Base-by-base conservation (phyloP, 208 protist species). In the Acanthamoeba healyi region DNA sequence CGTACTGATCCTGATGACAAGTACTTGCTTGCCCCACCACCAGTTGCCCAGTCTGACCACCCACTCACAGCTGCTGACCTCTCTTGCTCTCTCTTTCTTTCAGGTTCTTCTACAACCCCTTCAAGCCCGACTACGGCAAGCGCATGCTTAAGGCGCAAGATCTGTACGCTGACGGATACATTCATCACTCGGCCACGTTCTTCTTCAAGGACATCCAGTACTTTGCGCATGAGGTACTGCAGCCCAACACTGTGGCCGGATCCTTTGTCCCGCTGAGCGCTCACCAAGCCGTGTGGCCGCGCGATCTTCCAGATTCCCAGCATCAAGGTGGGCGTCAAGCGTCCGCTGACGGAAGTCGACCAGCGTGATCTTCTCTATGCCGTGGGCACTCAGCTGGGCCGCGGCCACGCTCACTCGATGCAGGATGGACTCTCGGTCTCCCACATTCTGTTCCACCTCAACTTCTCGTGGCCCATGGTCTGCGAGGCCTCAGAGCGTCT, bases 371-470 rank as follows among this genome's bases (percentile, higher is more conserved):
- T 84, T 1, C 74, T 84, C 26, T 84, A 58, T 42, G 74, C 74
- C 5, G 74, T 84, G 74, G 74, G 74, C 32, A 84, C 74, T 2
- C 74, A 84, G 44, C 44, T 84, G 42, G 74, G 74, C 74, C 74
- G 74, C 74, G 74, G 74, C 74, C 74, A 84, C 44, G 74, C 74
- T 3, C 38, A 26, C 26, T 84, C 74, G 44, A 36, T 84, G 74
- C 74, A 84, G 44, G 74, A 84, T 12, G 74, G 74, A 1, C 74
- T 84, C n/a, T 84, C 74, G 24, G 74, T 84, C 4, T 84, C 74
- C 42, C 74, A 84, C 74, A 84, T 84, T 42, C 74, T 84, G 42
- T 84, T 84, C 74, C 74, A 84, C 44, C 74, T 84, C 44, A 84
- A 84, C 74, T 84, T 84, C 74, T 32, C 38, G n/a, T 84, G 74